Conservation (phyloP, 805 yeast genomes). For the Nakazawaea holstii region DNA sequence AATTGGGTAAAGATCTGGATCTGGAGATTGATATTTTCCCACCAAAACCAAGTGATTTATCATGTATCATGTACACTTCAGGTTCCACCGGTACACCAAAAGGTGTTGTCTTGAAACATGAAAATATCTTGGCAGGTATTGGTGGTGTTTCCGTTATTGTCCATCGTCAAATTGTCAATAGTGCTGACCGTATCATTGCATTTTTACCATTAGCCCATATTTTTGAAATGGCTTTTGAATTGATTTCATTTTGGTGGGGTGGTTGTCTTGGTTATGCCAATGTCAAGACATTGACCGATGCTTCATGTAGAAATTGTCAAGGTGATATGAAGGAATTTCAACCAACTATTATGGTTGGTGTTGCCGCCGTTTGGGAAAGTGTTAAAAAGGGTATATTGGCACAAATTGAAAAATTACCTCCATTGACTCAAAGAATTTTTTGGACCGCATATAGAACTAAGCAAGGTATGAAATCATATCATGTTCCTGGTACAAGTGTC, state of each 20-base stretch:
- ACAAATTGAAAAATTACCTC: conserved; percentile 64
- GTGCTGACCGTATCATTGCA: conserved; percentile 70
- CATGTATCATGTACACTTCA: conserved; percentile 84
- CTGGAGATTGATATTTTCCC: conserved; percentile 31
- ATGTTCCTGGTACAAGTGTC: conserved; percentile 67
- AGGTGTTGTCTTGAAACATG: conserved; percentile 69
- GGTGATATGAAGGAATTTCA: conserved; percentile 84
- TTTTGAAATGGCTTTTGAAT: conserved; percentile 86
- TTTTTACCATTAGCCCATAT: conserved; percentile 96
- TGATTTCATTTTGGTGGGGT: conserved; percentile 83
- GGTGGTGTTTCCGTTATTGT: conserved; percentile 75
- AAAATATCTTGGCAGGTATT: conserved; percentile 73
- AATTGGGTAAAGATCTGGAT: conserved; percentile 53
- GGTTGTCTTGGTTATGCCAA: conserved; percentile 82
- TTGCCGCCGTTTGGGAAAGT: conserved; percentile 97
- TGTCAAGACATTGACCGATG: conserved; percentile 85
- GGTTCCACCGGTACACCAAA: conserved; percentile 85
- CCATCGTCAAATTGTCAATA: conserved; percentile 40
- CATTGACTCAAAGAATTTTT: conserved; percentile 69
- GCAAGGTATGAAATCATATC: conserved; percentile 51
- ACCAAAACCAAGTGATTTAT: conserved; percentile 53
- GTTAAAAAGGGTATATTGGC: conserved; percentile 87
- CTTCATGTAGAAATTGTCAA: conserved; percentile 74
- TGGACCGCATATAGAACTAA: conserved; percentile 87
- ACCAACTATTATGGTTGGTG: conserved; percentile 97